phyloP scores from a whole-genome alignment of 1,139 yeast genomes.

The Saccharomyces hybrid region DNA sequence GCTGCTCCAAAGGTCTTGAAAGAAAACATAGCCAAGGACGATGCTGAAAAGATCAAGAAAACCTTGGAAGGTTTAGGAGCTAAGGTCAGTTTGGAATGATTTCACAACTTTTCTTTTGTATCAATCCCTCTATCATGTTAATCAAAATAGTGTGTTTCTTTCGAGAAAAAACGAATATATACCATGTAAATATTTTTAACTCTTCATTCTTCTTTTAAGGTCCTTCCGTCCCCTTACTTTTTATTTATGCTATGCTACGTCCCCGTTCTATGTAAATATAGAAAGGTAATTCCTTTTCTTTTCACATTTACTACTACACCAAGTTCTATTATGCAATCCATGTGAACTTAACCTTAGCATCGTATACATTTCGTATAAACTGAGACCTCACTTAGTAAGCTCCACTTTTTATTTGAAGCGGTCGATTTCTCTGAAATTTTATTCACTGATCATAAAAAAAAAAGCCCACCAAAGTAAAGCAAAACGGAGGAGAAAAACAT shows the following conservation, averaged over 20 bases:
- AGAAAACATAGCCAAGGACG: conserved; percentile 62
- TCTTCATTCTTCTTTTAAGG: not conserved
- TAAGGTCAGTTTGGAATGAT: conserved; percentile 76
- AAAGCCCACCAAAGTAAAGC: not conserved
- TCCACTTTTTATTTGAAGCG: no score
- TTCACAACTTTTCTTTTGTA: not conserved
- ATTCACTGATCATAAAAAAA: no score
- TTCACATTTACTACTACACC: no score
- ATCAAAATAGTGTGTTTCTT: not conserved
- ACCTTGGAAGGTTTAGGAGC: conserved; percentile 94
- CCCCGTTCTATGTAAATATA: no score
- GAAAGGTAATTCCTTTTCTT: no score
- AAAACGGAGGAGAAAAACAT: not conserved
- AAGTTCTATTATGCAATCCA: no score
- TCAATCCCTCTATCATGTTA: not conserved
- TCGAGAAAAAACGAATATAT: not conserved
- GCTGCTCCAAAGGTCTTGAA: conserved; percentile 81
- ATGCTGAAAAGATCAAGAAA: conserved; percentile 74
- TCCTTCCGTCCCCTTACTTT: no score
- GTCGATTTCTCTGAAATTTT: no score
- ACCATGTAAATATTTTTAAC: not conserved
- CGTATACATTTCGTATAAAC: no score
- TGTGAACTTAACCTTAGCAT: no score
- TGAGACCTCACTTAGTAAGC: no score
- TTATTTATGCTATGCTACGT: no score